phyloP scores from a whole-genome alignment of 495 filamentous ascomycete species.

The Zalerion maritima region DNA sequence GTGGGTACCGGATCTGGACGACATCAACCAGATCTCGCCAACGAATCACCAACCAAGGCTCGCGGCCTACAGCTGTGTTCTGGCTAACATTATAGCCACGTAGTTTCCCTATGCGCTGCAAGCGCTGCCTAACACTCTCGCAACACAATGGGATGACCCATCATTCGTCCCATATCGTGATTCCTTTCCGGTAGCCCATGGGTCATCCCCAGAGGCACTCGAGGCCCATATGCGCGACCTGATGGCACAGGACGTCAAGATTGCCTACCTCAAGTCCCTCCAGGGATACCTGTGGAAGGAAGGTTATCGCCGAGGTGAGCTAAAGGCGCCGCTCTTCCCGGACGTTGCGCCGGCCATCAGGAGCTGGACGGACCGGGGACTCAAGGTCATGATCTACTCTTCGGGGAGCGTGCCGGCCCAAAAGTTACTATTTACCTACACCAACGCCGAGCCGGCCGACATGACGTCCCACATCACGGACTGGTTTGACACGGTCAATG shows the following conservation, averaged over 20 bases:
- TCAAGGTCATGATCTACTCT: constrained; percentile 52
- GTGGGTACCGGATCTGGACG: too few species aligned
- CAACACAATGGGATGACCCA: constrained; percentile 43
- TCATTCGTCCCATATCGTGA: constrained; percentile 42
- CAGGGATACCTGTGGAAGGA: constrained; percentile 58
- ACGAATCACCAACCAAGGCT: too few species aligned
- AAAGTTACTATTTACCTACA: constrained; percentile 54
- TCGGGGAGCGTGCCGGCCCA: constrained; percentile 58
- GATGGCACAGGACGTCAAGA: constrained; percentile 49
- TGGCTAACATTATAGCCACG: too few species aligned
- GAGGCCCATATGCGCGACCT: constrained; percentile 46
- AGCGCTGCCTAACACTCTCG: constrained; percentile 40
- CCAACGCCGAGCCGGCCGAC: constrained; percentile 40
- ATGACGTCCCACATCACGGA: constrained; percentile 37
- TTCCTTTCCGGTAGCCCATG: constrained; percentile 47
- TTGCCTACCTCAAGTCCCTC: constrained; percentile 53
- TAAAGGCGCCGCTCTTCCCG: constrained; percentile 50
- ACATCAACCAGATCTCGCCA: too few species aligned
- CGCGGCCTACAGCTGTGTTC: too few species aligned
- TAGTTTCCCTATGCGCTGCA: constrained; percentile 61
- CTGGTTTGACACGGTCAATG: constrained; percentile 61
- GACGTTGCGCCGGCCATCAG: constrained; percentile 46
- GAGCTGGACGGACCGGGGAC: constrained; percentile 31
- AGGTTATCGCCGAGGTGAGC: constrained; percentile 45
- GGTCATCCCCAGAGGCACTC: constrained; percentile 32